Conservation (phyloP, 352 stramenopile species). For the Detonula confervacea region DNA sequence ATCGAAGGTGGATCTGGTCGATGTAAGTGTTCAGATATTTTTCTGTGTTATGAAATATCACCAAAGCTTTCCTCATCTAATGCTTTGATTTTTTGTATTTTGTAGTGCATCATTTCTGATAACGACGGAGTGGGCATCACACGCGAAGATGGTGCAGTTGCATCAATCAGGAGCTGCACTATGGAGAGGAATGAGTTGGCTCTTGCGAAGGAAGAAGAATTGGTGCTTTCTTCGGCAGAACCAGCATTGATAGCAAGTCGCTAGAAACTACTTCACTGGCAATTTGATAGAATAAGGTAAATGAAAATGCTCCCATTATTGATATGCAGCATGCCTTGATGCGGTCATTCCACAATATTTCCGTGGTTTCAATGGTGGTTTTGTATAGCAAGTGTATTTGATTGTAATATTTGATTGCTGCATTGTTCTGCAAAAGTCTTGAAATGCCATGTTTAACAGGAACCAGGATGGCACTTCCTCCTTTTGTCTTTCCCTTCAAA, state of each 20-base stretch:
- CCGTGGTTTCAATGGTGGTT: no score
- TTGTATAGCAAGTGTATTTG: no score
- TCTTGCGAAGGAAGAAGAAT: conserved; percentile 5
- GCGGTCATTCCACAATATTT: no score
- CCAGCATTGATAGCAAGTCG: conserved; percentile 20
- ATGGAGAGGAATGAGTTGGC: conserved; percentile 41
- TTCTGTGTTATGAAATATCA: not conserved
- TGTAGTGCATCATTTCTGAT: conserved; percentile 31
- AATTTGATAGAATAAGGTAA: no score
- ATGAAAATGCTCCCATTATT: no score
- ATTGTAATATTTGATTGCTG: no score
- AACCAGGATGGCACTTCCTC: no score
- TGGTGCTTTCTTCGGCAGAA: not conserved
- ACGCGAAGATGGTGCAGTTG: conserved; percentile 15
- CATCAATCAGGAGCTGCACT: conserved; percentile 29
- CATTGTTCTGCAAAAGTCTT: no score
- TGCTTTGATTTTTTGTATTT: not conserved
- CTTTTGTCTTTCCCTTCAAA: no score
- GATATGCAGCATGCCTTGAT: no score
- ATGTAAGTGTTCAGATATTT: conserved; percentile 45
- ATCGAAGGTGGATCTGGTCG: conserved; percentile 43
- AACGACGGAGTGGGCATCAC: conserved; percentile 40
- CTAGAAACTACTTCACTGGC: conserved; percentile 4
- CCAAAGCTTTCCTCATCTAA: not conserved
- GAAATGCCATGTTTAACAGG: no score